A percentile compares a stretch with the other conserved stretches of the same genome.
phyloP scores from a whole-genome alignment of 495 filamentous ascomycete species.

The Penicillium steckii region DNA sequence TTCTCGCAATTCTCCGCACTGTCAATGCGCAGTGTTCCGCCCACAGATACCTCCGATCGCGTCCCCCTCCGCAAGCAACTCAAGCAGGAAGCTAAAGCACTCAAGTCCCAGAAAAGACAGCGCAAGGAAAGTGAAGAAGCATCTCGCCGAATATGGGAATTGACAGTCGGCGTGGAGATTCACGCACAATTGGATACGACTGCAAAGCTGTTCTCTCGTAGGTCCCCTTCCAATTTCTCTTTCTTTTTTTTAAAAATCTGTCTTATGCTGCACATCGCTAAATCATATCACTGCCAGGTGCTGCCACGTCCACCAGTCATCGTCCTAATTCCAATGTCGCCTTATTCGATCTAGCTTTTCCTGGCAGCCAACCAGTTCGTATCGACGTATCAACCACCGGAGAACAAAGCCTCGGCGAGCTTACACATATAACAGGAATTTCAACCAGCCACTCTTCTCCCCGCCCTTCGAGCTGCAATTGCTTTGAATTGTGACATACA shows the following conservation, averaged over 20 bases:
- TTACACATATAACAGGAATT: slow-evolving; percentile 53
- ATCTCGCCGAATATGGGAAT: slow-evolving; percentile 63
- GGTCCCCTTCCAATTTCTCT: slow-evolving; percentile 9
- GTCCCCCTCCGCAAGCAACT: slow-evolving; percentile 70
- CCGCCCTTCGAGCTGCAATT: slow-evolving; percentile 83
- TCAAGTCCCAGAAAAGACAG: slow-evolving; percentile 36
- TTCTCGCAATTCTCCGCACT: slow-evolving; percentile 8
- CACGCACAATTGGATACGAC: slow-evolving; percentile 92
- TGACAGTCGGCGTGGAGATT: slow-evolving; percentile 95
- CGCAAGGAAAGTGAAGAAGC: slow-evolving; percentile 39
- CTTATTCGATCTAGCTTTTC: slow-evolving; percentile 84
- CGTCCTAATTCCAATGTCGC: slow-evolving; percentile 82
- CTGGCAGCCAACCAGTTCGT: slow-evolving; percentile 75
- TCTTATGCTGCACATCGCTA: too few relatives aligned
- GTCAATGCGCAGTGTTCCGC: slow-evolving; percentile 14
- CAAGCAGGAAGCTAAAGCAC: slow-evolving; percentile 65
- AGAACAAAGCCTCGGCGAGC: too few relatives aligned
- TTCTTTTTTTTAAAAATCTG: not conserved
- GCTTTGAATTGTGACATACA: slow-evolving; percentile 80
- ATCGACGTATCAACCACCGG: not conserved
- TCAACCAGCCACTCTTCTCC: slow-evolving; percentile 79
- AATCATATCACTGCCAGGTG: slow-evolving; percentile 49
- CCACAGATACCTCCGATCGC: slow-evolving; percentile 19
- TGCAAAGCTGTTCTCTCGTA: slow-evolving; percentile 78
- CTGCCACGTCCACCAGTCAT: slow-evolving; percentile 66